These are phyloP conservation scores for Diaporthe sp. DNA, from an alignment of 2,329 filamentous ascomycete species.

Conservation along the genomic window DNA sequence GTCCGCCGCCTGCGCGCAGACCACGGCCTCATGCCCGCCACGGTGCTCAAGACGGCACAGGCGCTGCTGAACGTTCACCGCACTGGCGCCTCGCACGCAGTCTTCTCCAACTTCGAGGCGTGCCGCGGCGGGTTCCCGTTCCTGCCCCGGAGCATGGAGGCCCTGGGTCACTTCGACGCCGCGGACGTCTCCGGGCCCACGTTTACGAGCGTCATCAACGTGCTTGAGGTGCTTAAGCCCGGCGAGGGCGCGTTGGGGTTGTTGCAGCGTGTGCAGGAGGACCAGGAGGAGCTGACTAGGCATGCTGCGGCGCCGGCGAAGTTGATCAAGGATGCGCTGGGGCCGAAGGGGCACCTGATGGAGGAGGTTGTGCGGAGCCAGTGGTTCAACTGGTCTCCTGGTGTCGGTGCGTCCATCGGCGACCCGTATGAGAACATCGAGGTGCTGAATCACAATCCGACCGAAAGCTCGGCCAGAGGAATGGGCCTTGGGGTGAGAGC, in stretches of 20 bases:
- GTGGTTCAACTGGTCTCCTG: conserved; percentile 9
- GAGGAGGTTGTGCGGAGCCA: neutral
- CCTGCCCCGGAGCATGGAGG: neutral
- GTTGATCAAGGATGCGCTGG: neutral
- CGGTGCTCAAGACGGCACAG: neutral
- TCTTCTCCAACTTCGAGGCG: conserved; percentile 7
- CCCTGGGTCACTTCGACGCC: neutral
- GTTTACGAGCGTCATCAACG: neutral
- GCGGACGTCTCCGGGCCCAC: neutral
- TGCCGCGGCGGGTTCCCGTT: neutral
- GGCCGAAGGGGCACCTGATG: neutral
- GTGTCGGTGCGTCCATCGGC: neutral
- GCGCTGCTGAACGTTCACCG: neutral
- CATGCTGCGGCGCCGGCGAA: neutral
- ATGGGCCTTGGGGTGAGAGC: neutral
- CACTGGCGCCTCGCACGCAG: neutral
- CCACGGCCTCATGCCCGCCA: neutral
- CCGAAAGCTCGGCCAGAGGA: neutral
- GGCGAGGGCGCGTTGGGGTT: neutral
- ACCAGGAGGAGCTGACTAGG: neutral
- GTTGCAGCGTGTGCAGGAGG: neutral
- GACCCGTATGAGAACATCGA: conserved; percentile 9
- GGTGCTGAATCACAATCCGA: conserved; percentile 5
- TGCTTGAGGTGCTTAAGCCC: neutral
- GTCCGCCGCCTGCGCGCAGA: neutral